A percentile compares a stretch with the other conserved stretches of the same genome.
Conservation (phyloP, 306 rosid species). For the Lathyrus tuberosus region DNA sequence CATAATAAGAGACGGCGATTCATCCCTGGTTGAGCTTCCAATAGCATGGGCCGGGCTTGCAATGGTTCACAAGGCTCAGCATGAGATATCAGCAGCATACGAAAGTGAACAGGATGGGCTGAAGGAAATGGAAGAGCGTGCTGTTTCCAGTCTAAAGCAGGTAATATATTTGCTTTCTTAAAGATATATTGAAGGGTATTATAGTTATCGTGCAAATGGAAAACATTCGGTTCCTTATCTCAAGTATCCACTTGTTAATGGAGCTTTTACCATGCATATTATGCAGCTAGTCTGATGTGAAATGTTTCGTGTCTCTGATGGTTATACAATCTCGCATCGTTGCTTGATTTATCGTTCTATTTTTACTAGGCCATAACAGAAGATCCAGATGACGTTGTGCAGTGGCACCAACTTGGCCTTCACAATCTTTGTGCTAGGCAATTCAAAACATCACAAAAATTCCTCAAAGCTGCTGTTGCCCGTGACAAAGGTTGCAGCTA, state of each 20-base stretch:
- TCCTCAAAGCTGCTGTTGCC: slow-evolving; percentile 83
- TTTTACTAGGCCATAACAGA: slow-evolving; percentile 77
- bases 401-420: slow-evolving; percentile 95
- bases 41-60: slow-evolving; percentile 95
- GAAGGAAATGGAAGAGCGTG: slow-evolving; percentile 72
- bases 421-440: slow-evolving; percentile 84
- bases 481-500: slow-evolving; percentile 67
- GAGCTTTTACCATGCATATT: slow-evolving; percentile 20
- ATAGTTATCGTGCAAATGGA: not conserved
- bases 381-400: slow-evolving; percentile 89
- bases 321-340: slow-evolving; percentile 13
- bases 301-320: slow-evolving; percentile 31
- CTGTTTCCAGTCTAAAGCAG: slow-evolving; percentile 78
- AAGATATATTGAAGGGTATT: slow-evolving; percentile 6
- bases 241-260: slow-evolving; percentile 23
- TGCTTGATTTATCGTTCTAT: slow-evolving; percentile 21
- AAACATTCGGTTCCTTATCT: slow-evolving; percentile 21
- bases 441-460: slow-evolving; percentile 73
- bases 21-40: slow-evolving; percentile 69
- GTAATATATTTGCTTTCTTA: slow-evolving; percentile 45
- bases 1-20: slow-evolving; percentile 84
- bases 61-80: slow-evolving; percentile 93
- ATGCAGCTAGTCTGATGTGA: slow-evolving; percentile 8
- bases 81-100: slow-evolving; percentile 81
- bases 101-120: slow-evolving; percentile 66